A percentile compares a stretch with the other conserved stretches of the same genome.
These are phyloP conservation scores for Elsinoe arachidis DNA, from an alignment of 2,329 filamentous ascomycete species.

Conservation along the genomic window DNA sequence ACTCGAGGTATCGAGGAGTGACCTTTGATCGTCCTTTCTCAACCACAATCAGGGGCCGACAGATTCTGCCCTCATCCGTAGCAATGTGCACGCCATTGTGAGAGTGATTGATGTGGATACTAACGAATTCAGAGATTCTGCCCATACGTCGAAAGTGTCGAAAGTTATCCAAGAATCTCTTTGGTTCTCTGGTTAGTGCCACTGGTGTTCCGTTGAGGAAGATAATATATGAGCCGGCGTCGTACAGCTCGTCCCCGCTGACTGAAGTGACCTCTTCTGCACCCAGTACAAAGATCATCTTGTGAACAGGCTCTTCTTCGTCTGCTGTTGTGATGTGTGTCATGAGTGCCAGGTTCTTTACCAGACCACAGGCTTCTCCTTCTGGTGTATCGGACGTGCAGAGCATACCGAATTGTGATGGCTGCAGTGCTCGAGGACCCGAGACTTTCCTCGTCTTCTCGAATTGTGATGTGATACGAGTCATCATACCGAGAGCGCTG, in stretches of 20 bases:
- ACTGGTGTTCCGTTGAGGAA: conserved; percentile 94
- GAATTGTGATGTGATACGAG: conserved; percentile 93
- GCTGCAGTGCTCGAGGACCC: conserved; percentile 88
- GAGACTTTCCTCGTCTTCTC: conserved; percentile 97
- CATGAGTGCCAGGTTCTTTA: conserved; percentile 98
- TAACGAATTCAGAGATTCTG: conserved; percentile 90
- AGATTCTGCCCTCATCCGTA: conserved; percentile 94
- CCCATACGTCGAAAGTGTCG: conserved; percentile 80
- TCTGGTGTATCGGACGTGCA: conserved; percentile 96
- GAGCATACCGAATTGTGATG: conserved; percentile 96
- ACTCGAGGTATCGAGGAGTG: conserved; percentile 65
- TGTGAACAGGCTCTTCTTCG: conserved; percentile 80
- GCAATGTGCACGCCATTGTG: conserved; percentile 89
- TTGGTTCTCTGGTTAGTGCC: conserved; percentile 76
- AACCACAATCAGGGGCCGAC: conserved; percentile 89
- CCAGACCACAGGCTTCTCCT: conserved; percentile 94
- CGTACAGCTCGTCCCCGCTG: conserved; percentile 79
- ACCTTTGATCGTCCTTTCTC: conserved; percentile 79
- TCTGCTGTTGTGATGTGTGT: conserved; percentile 98
- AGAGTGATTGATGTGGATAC: conserved; percentile 91
- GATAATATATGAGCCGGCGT: conserved; percentile 74
- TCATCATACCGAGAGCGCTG: conserved; percentile 98
- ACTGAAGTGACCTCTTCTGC: conserved; percentile 73
- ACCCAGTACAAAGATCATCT: conserved; percentile 78
- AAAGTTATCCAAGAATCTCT: conserved; percentile 77